Base-by-base conservation (phyloP, 1,139 yeast species). In the Torulaspora pretoriensis region DNA sequence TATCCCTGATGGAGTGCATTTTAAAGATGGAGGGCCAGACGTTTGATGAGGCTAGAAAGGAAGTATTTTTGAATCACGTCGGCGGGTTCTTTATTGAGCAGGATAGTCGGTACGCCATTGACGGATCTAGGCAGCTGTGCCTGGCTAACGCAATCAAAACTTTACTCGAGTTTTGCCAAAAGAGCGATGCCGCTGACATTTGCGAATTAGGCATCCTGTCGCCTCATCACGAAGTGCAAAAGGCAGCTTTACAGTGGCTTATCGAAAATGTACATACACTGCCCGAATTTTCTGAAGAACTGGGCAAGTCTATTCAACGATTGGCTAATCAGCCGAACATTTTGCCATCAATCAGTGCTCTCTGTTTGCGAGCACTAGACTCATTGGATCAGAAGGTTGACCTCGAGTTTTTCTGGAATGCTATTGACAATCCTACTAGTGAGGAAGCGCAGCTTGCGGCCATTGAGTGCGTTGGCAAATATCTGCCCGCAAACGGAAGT, bases 391-490 rank as follows among this genome's bases (percentile, higher is more conserved):
- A 54, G 33, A 38, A 28, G 0, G 27, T 47, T 2, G 51, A 56
- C 19, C 47, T 68, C 41, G 47, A 53, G 0, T 46, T 52, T 0
- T 53, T 74, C 30, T 51, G 67, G 12, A 36, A 50, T 1, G 53
- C 68, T 6, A 48, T 64, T 13, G 48, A 54, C 2, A 49, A 55
- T 1, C 50, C 57, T 2, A 57, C 56, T 19, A 72, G 76, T 42
- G 78, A 76, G 49, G 79, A 73, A 35, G 66, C 78, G 8, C 69
- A 67, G 42, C 66, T 75, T 24, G 68, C 76, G 2, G 70, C 78
- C 0, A 57, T 80, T 16, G 78, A 77, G 53, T 68, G 75, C 0
- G 55, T 79, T 10, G 83, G 85, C 0, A 63, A 73, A 0, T 62
- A 73, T 33, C 61, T 69, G 14, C 70, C 67, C 3, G 38, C 44